Conservation (phyloP, 768 basidiomycete genomes). For the Amanita phalloides region DNA sequence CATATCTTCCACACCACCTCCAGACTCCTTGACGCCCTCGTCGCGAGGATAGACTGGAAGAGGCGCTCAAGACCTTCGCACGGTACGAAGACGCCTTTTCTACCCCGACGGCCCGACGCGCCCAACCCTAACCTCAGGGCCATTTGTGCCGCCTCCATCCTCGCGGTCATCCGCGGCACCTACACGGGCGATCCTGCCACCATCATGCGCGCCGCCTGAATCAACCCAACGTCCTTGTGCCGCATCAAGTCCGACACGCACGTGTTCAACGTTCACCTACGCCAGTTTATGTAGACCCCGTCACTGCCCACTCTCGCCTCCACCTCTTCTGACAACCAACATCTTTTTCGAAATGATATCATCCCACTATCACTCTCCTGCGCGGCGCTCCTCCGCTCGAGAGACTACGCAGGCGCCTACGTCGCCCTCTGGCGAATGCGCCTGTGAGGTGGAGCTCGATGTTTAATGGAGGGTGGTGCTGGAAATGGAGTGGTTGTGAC, state of each 20-base stretch:
- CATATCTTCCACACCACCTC: constrained; percentile 22
- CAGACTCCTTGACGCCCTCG: constrained; percentile 25
- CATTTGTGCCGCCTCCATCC: constrained; percentile 18
- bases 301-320: no score
- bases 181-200: not conserved
- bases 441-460: constrained; percentile 13
- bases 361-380: constrained; percentile 26
- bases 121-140: not conserved
- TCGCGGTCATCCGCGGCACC: constrained; percentile 10
- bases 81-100: constrained; percentile 6
- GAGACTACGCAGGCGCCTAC: constrained; percentile 39
- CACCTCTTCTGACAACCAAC: no score
- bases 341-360: constrained; percentile 35
- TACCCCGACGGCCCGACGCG: not conserved
- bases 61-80: constrained; percentile 16
- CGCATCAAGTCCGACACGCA: constrained; percentile 21
- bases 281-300: constrained; percentile 25
- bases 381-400: constrained; percentile 29
- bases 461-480: not conserved
- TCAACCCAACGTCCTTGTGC: constrained; percentile 35
- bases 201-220: constrained; percentile 15
- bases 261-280: constrained; percentile 27
- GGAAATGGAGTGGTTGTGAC: not conserved
- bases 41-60: constrained; percentile 20
- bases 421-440: constrained; percentile 21